Evolutionary conservation across 23 red algal species (phyloP).

Genomic region (Agarophyton chilense): DNA sequence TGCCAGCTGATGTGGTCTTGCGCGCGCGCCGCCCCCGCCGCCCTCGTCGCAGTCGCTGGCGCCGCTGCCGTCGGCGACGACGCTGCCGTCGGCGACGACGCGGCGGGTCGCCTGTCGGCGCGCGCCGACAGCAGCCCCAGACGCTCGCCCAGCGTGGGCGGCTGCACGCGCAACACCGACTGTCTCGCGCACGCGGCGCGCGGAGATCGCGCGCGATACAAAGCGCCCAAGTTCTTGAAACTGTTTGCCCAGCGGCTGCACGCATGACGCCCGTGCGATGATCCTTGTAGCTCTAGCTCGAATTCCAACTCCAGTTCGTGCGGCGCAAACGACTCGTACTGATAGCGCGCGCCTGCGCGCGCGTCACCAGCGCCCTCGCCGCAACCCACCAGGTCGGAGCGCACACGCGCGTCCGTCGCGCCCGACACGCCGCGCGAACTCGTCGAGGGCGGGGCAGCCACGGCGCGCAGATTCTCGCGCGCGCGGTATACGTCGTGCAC

Average conservation of each 20-base stretch:
- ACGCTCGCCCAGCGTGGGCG: constrained; percentile 12
- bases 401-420: neutral
- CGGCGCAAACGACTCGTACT: no score
- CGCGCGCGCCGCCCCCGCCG: no score
- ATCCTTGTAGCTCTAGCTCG: no score
- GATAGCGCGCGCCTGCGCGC: no score
- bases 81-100: neutral
- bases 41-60: no score
- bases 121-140: neutral
- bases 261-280: neutral
- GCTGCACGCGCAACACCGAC: constrained; percentile 10
- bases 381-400: neutral
- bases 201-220: neutral
- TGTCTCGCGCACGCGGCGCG: neutral
- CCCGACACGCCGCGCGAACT: no score
- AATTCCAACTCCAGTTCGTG: no score
- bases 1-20: neutral
- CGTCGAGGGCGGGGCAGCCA: neutral
- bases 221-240: neutral
- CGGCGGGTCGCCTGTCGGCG: neutral
- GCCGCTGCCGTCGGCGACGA: neutral
- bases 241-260: constrained; percentile 11
- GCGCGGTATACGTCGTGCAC: constrained; percentile 6
- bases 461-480: neutral
- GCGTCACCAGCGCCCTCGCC: neutral